Base-by-base conservation (phyloP, 371 early-diverging fungal genomes). In the Lichtheimia hyalospora region DNA sequence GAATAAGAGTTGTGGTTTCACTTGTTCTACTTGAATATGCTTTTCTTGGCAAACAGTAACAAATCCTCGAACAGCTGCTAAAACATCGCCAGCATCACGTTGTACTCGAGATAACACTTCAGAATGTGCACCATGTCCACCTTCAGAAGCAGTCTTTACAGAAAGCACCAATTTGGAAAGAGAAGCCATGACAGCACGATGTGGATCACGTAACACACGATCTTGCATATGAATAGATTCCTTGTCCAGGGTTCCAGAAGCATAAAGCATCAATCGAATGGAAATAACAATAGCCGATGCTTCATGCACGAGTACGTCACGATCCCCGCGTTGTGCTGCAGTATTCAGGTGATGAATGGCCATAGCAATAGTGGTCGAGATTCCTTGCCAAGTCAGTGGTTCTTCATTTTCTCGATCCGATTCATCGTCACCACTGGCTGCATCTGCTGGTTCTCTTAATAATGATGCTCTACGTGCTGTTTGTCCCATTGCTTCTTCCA, bases 231-330 rank as follows among this genome's bases (percentile, higher is more conserved):
- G 83, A 0, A 84, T 63, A 7, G 71, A 63, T 27, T 92, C 91
- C 52, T 84, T 84, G 23, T 87, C 87, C 13, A 88, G 76, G 7
- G 89, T 85, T 3, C 89, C 87, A 3, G 92, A 87, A 15, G 92
- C 84, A 41, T 86, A 86, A 51, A 97, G 80, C 89, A 97, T 90
- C 50, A 88, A 80, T 20, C 93, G 88, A 60, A 95, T 89, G n/a
- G 93, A 83, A 34, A 89, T 83, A 8, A 95, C 90, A 12, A 95
- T 85, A 16, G 69, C 67, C 0, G 80, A 49, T 6, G 64, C 44
- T 49, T 57, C 49, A 8, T 21, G 21, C 4, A 57, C 43, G 39
- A 70, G 59, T 18, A 39, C 8, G 0, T 57, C 49, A n/a, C 64
- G 63, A 13, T 66, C 63, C 7, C 77, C 69, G 54, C 57, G 83